Conservation (phyloP, 2,329 filamentous ascomycete genomes). For the Hypomyces rosellus region DNA sequence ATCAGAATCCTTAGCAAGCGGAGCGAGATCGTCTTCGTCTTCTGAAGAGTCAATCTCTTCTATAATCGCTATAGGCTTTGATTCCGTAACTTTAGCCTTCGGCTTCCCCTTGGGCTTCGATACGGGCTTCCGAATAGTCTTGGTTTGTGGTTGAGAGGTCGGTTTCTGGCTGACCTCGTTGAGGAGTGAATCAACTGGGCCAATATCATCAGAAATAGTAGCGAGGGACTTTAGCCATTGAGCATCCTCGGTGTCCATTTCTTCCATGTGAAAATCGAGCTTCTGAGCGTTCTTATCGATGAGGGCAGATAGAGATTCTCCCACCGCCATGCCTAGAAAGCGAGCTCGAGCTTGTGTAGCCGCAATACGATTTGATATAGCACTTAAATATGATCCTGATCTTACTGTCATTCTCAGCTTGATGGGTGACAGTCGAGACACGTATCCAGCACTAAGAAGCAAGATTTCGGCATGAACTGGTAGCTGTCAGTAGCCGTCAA, state of each 20-base stretch:
- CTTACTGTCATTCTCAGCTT: conserved; percentile 64
- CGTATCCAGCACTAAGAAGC: conserved; percentile 69
- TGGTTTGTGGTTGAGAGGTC: conserved; percentile 7
- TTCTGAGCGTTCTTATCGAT: conserved; percentile 61
- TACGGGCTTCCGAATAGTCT: conserved; percentile 11
- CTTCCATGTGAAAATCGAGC: conserved; percentile 80
- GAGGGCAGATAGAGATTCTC: conserved; percentile 61
- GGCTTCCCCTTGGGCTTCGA: conserved; percentile 24
- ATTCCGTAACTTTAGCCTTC: conserved; percentile 22
- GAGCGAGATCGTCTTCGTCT: conserved; percentile 59
- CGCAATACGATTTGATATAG: conserved; percentile 78
- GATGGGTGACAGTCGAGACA: conserved; percentile 59
- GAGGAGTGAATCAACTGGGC: conserved; percentile 47
- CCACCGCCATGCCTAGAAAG: conserved; percentile 83
- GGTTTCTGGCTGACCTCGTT: conserved; percentile 12
- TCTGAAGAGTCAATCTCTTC: conserved; percentile 60
- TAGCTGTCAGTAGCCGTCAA: conserved; percentile 16
- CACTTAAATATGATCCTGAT: conserved; percentile 65
- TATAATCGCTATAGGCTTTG: conserved; percentile 44
- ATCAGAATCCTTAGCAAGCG: conserved; percentile 84
- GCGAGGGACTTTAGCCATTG: conserved; percentile 67
- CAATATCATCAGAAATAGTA: conserved; percentile 55
- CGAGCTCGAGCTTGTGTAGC: conserved; percentile 68
- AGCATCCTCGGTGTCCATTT: conserved; percentile 66
- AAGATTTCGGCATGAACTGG: conserved; percentile 73